Conservation (phyloP, 2,329 filamentous ascomycete species). For the Exophiala viscosa region DNA sequence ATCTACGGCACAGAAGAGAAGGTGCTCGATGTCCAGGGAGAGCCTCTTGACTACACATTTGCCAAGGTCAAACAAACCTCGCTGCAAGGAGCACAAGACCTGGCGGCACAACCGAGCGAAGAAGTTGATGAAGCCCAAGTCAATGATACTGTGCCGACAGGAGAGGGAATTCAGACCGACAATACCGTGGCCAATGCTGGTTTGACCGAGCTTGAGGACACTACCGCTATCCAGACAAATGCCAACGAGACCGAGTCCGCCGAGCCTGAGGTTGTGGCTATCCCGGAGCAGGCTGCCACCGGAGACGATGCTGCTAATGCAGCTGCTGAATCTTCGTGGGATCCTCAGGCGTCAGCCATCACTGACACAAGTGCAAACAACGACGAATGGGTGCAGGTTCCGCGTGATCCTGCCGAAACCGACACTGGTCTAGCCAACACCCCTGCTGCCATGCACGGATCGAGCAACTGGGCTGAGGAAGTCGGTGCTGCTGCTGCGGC, state of each 20-base stretch:
- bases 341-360: conserved; percentile 47
- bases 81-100: conserved; percentile 38
- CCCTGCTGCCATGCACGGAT: conserved; percentile 53
- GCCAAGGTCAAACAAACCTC: conserved; percentile 51
- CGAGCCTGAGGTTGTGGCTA: conserved; percentile 26
- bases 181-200: conserved; percentile 60
- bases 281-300: conserved; percentile 40
- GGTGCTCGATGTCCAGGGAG: conserved; percentile 55
- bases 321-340: conserved; percentile 54
- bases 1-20: conserved; percentile 58
- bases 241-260: conserved; percentile 45
- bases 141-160: conserved; percentile 38
- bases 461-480: conserved; percentile 79
- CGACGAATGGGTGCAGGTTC: conserved; percentile 65
- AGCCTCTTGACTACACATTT: conserved; percentile 53
- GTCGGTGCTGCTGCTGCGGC: conserved; percentile 53
- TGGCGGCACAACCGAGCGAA: conserved; percentile 24
- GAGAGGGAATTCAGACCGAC: conserved; percentile 46
- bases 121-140: conserved; percentile 46
- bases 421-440: conserved; percentile 62
- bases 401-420: conserved; percentile 69
- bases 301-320: conserved; percentile 41
- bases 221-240: conserved; percentile 53
- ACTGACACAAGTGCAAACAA: conserved; percentile 56
- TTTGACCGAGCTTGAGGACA: conserved; percentile 56